Conservation (phyloP, 148 eudicot genomes). For the Camellia lanceoleosa region DNA sequence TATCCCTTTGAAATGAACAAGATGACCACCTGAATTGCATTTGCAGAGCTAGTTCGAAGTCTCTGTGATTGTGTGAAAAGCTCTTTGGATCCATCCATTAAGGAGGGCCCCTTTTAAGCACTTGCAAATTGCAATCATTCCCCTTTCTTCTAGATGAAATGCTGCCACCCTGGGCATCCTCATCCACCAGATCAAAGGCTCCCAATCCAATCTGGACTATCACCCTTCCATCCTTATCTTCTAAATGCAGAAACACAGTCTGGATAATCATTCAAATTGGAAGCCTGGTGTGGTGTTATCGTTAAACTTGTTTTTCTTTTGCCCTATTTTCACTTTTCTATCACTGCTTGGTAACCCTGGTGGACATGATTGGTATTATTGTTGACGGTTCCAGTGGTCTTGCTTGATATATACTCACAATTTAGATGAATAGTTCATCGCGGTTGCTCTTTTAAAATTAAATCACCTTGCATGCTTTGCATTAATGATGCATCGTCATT, state of each 20-base stretch:
- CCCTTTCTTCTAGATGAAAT: not conserved
- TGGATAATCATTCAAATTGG: not conserved
- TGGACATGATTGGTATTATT: not conserved
- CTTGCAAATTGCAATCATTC: too few relatives aligned
- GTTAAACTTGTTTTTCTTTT: not conserved
- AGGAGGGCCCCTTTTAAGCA: too few relatives aligned
- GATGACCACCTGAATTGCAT: too few relatives aligned
- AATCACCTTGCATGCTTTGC: not conserved
- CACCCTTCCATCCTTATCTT: not conserved
- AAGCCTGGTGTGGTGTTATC: not conserved
- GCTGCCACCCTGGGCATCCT: not conserved
- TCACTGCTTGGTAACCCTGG: not conserved
- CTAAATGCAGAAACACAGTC: not conserved
- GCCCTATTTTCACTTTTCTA: not conserved
- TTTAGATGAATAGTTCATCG: not conserved
- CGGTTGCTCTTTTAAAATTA: not conserved
- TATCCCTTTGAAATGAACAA: too few relatives aligned
- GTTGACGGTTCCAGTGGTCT: not conserved
- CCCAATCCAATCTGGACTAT: not conserved
- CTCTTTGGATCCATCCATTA: too few relatives aligned
- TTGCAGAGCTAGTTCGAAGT: too few relatives aligned
- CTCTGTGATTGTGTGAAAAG: too few relatives aligned
- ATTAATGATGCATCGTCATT: not conserved
- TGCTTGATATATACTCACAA: not conserved
- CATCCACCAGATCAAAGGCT: not conserved